Conservation (phyloP, 139 green algal species). For the Chlamydomonas sp. region DNA sequence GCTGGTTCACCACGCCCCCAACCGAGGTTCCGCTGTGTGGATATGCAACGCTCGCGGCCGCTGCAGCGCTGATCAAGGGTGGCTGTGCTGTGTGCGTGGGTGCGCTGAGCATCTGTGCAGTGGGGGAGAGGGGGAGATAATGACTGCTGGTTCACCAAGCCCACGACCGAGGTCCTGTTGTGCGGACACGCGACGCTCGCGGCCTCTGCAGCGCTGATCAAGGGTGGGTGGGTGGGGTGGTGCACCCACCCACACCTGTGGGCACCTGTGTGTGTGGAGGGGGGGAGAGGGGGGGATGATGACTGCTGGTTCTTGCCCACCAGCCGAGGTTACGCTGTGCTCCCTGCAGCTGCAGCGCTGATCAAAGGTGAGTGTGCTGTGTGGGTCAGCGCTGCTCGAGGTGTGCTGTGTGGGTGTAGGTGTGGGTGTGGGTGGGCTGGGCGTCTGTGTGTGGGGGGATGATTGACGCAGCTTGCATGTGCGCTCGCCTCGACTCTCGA, state of each 20-base stretch:
- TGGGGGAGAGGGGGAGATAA: no score
- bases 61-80: slow-evolving; percentile 13
- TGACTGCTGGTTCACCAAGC: no score
- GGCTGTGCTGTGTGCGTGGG: neutral
- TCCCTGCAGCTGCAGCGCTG: slow-evolving; percentile 10
- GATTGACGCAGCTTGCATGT: no score
- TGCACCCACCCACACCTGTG: no score
- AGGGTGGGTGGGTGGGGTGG: no score
- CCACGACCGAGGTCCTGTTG: slow-evolving; percentile 51
- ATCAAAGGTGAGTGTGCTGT: neutral
- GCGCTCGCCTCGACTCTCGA: no score
- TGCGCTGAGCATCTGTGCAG: no score
- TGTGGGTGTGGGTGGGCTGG: neutral
- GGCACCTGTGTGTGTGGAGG: no score
- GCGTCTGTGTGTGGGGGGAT: neutral
- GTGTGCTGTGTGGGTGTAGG: neutral
- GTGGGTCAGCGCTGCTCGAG: neutral
- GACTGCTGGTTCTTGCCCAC: slow-evolving; percentile 58
- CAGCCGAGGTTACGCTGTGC: slow-evolving; percentile 11
- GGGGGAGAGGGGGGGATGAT: no score
- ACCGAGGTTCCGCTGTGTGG: slow-evolving; percentile 18
- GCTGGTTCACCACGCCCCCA: slow-evolving; percentile 52
- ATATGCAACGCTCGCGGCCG: slow-evolving; percentile 13
- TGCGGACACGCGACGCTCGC: slow-evolving; percentile 35
- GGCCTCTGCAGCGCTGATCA: neutral